These are phyloP conservation scores for Kwoniella sp. DNA, from an alignment of 768 basidiomycete genomes.

Conservation along the genomic window DNA sequence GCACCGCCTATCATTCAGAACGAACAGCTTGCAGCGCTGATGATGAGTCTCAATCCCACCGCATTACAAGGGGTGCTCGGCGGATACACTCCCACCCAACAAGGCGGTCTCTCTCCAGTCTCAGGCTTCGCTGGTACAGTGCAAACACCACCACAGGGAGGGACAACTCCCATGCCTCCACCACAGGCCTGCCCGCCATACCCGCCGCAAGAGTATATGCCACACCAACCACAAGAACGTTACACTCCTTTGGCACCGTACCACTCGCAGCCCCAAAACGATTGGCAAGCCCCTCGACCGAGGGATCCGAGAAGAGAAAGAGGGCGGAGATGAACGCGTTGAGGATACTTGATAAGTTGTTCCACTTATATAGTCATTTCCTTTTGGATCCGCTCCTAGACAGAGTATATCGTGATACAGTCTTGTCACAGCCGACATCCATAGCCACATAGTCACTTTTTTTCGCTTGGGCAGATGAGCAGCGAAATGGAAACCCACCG, in stretches of 20 bases:
- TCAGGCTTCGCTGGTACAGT: neutral
- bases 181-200: neutral
- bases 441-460: too few species aligned
- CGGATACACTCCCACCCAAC: conserved; percentile 5
- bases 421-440: too few species aligned
- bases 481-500: too few species aligned
- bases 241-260: neutral
- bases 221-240: neutral
- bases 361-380: too few species aligned
- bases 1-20: conserved; percentile 14
- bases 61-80: conserved; percentile 21
- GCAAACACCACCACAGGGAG: neutral
- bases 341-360: neutral
- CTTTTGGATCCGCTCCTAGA: too few species aligned
- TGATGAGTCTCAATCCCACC: conserved; percentile 39
- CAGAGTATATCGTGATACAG: too few species aligned
- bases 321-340: neutral
- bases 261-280: neutral
- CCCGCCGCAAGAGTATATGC: conserved; percentile 14
- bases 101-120: conserved; percentile 8
- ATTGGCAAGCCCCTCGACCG: neutral
- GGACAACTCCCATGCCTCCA: conserved; percentile 2
- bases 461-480: too few species aligned
- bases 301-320: conserved; percentile 10
- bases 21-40: conserved; percentile 41